phyloP scores from a whole-genome alignment of 352 stramenopile genomes.

The Peronospora tabacina region DNA sequence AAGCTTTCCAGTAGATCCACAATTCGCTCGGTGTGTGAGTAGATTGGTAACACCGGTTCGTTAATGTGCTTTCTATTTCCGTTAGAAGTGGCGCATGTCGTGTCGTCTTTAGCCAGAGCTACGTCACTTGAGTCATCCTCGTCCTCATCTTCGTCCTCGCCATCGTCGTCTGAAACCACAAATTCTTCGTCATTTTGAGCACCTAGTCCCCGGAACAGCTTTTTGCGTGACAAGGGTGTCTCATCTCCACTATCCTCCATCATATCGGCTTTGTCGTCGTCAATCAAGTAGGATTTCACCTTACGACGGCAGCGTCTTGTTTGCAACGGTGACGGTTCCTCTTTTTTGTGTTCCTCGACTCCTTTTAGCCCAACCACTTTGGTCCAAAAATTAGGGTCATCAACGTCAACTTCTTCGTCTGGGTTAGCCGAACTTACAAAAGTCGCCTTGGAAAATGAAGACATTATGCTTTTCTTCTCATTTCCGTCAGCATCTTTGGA shows the following conservation, averaged over 20 bases:
- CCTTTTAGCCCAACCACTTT: slow-evolving; percentile 88
- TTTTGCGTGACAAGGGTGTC: slow-evolving; percentile 23
- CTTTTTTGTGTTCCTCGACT: slow-evolving; percentile 49
- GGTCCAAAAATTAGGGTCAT: slow-evolving; percentile 93
- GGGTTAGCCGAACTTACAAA: slow-evolving; percentile 87
- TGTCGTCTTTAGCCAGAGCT: slow-evolving; percentile 36
- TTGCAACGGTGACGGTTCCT: slow-evolving; percentile 64
- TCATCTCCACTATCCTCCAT: slow-evolving; percentile 52
- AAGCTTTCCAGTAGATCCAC: slow-evolving; percentile 46
- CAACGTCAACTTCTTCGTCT: slow-evolving; percentile 83
- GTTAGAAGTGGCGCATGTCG: slow-evolving; percentile 10
- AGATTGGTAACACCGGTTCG: slow-evolving; percentile 25
- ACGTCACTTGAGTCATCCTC: slow-evolving; percentile 59
- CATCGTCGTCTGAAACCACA: slow-evolving; percentile 54
- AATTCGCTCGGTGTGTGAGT: slow-evolving; percentile 36
- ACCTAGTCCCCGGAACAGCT: slow-evolving; percentile 12
- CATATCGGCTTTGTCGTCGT: slow-evolving; percentile 28
- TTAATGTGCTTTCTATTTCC: slow-evolving; percentile 35
- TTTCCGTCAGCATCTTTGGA: slow-evolving; percentile 42
- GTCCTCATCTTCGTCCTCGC: slow-evolving; percentile 20
- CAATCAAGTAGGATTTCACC: slow-evolving; percentile 67
- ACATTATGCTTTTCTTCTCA: slow-evolving; percentile 72
- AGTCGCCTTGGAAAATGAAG: slow-evolving; percentile 89
- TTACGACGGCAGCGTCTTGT: slow-evolving; percentile 60
- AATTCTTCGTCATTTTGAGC: slow-evolving; percentile 55